Conservation (phyloP, 805 yeast species). For the Barnettozyma populi region DNA sequence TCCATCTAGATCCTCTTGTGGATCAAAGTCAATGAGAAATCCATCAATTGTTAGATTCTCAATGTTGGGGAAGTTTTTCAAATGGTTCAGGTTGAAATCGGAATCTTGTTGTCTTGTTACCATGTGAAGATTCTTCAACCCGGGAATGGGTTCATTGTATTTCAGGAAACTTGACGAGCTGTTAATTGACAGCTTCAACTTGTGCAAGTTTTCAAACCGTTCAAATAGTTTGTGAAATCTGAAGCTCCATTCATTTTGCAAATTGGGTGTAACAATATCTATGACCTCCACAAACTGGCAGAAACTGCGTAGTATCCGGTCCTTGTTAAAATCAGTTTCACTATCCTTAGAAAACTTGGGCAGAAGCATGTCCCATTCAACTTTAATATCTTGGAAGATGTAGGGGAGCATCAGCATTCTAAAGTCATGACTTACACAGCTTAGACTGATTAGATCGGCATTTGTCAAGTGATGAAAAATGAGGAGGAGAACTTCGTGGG, state of each 20-base stretch:
- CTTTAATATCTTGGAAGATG: constrained; percentile 10
- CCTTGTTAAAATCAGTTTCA: background rate
- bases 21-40: constrained; percentile 40
- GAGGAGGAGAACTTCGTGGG: constrained; percentile 18
- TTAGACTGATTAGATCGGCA: constrained; percentile 13
- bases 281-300: constrained; percentile 22
- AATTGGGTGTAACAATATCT: constrained; percentile 24
- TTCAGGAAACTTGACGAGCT: constrained; percentile 32
- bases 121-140: constrained; percentile 17
- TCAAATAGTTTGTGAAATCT: constrained; percentile 25
- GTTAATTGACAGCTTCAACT: constrained; percentile 22
- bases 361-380: constrained; percentile 16
- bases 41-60: constrained; percentile 31
- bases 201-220: constrained; percentile 18
- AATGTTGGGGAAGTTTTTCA: constrained; percentile 32
- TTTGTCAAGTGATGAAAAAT: constrained; percentile 16
- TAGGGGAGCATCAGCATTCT: constrained; percentile 19
- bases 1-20: constrained; percentile 21
- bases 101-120: constrained; percentile 22
- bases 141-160: constrained; percentile 21
- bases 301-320: constrained; percentile 10
- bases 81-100: constrained; percentile 39
- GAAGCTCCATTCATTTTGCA: constrained; percentile 32
- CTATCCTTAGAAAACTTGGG: constrained; percentile 3
- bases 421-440: constrained; percentile 5